These are phyloP conservation scores for Pseudoperonospora humuli DNA, from an alignment of 352 stramenopile species.

Conservation along the genomic window DNA sequence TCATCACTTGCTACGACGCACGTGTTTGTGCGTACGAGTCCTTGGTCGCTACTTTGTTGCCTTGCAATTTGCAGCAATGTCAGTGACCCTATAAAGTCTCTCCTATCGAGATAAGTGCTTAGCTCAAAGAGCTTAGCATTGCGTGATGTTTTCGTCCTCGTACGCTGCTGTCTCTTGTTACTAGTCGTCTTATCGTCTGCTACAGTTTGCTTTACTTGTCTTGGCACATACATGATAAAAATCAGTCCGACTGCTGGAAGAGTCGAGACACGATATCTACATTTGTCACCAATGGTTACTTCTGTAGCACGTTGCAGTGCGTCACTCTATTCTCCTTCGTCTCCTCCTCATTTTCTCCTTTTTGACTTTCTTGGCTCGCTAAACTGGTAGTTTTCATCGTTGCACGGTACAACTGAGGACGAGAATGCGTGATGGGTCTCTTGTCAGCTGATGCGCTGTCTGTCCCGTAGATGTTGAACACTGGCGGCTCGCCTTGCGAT, in stretches of 20 bases:
- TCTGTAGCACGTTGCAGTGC: background rate
- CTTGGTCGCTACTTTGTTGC: too few relatives aligned
- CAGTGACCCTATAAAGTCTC: too few relatives aligned
- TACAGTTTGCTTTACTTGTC: conserved; percentile 1
- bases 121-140: too few relatives aligned
- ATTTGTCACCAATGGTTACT: conserved; percentile 1
- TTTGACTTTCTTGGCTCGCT: conserved; percentile 4
- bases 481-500: conserved; percentile 2
- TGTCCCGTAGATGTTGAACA: conserved; percentile 16
- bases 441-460: background rate
- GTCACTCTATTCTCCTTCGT: conserved; percentile 15
- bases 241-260: conserved; percentile 1
- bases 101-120: too few relatives aligned
- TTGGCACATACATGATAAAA: conserved; percentile 17
- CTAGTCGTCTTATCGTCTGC: background rate
- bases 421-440: conserved; percentile 8
- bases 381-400: background rate
- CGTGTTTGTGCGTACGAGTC: too few relatives aligned
- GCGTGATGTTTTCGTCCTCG: too few relatives aligned
- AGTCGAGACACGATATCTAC: conserved; percentile 12
- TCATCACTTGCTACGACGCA: too few relatives aligned
- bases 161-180: conserved; percentile 1
- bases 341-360: conserved; percentile 11
- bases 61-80: too few relatives aligned
- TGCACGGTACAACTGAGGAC: background rate